Evolutionary conservation across 805 yeast genomes (phyloP).

Genomic region (Lachancea quebecensis): DNA sequence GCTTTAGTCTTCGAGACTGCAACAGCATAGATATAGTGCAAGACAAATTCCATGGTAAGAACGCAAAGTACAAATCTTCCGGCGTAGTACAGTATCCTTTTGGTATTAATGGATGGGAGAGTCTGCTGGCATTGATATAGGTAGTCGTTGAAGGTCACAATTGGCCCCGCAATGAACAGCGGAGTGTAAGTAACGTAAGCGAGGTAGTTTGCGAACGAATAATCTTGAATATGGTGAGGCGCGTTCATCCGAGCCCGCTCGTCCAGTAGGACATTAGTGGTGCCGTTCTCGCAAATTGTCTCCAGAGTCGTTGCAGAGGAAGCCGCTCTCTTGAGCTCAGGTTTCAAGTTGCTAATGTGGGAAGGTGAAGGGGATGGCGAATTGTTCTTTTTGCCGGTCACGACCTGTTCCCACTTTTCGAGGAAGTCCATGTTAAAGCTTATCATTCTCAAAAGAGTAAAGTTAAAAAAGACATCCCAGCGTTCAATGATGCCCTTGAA

Average conservation of each 20-base stretch:
- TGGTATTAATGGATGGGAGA: slow-evolving; percentile 50
- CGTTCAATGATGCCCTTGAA: slow-evolving; percentile 73
- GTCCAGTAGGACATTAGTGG: slow-evolving; percentile 28
- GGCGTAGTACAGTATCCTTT: slow-evolving; percentile 54
- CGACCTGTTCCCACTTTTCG: slow-evolving; percentile 30
- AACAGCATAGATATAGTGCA: slow-evolving; percentile 87
- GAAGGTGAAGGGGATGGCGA: slow-evolving; percentile 3
- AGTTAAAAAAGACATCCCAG: slow-evolving; percentile 96
- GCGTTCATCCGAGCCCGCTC: slow-evolving; percentile 63
- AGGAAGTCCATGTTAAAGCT: slow-evolving; percentile 77
- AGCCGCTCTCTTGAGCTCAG: slow-evolving; percentile 19
- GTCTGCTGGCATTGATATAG: slow-evolving; percentile 60
- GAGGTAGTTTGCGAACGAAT: slow-evolving; percentile 56
- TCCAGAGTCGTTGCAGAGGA: slow-evolving; percentile 13
- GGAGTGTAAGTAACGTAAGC: slow-evolving; percentile 84
- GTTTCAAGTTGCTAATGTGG: slow-evolving; percentile 7
- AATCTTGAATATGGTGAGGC: slow-evolving; percentile 54
- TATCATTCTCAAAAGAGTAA: slow-evolving; percentile 75
- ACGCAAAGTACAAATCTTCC: slow-evolving; percentile 65
- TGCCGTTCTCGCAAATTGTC: slow-evolving; percentile 15
- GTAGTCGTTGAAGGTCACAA: slow-evolving; percentile 87
- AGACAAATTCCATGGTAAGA: slow-evolving; percentile 77
- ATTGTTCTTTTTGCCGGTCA: slow-evolving; percentile 5
- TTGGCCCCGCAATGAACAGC: slow-evolving; percentile 90
- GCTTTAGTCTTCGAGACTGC: slow-evolving; percentile 87